Conservation (phyloP, 1,284 basidiomycete species). For the Papiliotrema fonsecae region DNA sequence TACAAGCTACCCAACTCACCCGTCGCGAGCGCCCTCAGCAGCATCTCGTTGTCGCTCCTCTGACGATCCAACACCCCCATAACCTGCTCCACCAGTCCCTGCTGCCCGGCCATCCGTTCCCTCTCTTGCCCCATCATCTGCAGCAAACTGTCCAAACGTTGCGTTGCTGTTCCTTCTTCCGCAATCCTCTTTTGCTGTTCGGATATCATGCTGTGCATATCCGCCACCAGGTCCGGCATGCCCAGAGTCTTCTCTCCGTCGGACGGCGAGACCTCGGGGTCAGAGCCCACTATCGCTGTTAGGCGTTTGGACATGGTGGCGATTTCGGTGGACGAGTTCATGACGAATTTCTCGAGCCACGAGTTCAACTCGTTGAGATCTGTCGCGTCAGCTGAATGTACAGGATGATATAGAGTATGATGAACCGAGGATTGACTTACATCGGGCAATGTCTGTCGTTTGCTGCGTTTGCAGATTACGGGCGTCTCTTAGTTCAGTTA, state of each 20-base stretch:
- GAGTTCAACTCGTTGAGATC: constrained; percentile 48
- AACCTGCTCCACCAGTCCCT: constrained; percentile 53
- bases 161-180: constrained; percentile 25
- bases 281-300: constrained; percentile 57
- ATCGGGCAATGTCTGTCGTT: constrained; percentile 42
- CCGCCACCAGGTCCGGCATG: constrained; percentile 27
- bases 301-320: constrained; percentile 59
- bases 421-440: too few relatives aligned
- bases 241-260: constrained; percentile 11
- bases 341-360: constrained; percentile 77
- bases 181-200: constrained; percentile 35
- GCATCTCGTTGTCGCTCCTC: constrained; percentile 61
- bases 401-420: background rate
- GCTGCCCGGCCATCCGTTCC: constrained; percentile 28
- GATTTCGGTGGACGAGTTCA: constrained; percentile 65
- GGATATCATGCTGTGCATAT: constrained; percentile 38
- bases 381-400: constrained; percentile 9
- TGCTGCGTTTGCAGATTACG: constrained; percentile 38
- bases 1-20: constrained; percentile 49
- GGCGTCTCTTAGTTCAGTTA: constrained; percentile 36
- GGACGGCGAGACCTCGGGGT: constrained; percentile 10
- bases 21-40: constrained; percentile 60
- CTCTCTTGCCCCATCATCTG: constrained; percentile 38
- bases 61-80: constrained; percentile 61
- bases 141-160: constrained; percentile 38